phyloP scores from a whole-genome alignment of 208 protist species.

The Acanthamoeba royreba region DNA sequence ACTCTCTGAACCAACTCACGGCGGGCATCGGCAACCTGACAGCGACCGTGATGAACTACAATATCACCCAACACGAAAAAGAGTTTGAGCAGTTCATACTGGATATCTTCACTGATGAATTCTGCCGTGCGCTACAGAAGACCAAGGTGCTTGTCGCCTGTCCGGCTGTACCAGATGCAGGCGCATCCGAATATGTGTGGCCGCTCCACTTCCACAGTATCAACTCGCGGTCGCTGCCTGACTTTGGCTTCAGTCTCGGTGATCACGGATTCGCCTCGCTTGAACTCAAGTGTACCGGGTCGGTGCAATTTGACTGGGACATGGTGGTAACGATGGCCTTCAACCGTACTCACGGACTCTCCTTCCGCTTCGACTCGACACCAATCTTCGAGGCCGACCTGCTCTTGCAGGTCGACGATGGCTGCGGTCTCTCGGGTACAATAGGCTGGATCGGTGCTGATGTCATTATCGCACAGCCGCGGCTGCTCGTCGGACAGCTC shows the following conservation, averaged over 20 bases:
- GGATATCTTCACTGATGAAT: neutral
- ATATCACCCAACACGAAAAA: neutral
- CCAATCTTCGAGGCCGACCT: neutral
- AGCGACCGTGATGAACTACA: neutral
- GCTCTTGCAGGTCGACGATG: neutral
- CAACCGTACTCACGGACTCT: neutral
- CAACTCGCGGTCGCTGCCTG: neutral
- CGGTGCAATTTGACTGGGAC: neutral
- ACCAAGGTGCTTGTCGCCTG: neutral
- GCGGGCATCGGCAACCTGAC: neutral
- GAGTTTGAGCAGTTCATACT: neutral
- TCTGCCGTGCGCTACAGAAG: neutral
- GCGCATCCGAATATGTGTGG: neutral
- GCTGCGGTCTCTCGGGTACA: neutral
- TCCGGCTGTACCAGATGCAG: neutral
- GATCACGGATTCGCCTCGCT: neutral
- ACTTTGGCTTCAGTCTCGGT: neutral
- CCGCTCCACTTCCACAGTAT: neutral
- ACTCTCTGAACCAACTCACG: neutral
- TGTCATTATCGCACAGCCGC: neutral
- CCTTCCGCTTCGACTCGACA: neutral
- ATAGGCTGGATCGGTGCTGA: conserved; percentile 15
- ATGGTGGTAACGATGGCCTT: neutral
- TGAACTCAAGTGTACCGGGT: neutral
- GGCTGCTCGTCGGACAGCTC: neutral